Conservation (phyloP, 108 stramenopile species). For the Bacterosira constricta region DNA sequence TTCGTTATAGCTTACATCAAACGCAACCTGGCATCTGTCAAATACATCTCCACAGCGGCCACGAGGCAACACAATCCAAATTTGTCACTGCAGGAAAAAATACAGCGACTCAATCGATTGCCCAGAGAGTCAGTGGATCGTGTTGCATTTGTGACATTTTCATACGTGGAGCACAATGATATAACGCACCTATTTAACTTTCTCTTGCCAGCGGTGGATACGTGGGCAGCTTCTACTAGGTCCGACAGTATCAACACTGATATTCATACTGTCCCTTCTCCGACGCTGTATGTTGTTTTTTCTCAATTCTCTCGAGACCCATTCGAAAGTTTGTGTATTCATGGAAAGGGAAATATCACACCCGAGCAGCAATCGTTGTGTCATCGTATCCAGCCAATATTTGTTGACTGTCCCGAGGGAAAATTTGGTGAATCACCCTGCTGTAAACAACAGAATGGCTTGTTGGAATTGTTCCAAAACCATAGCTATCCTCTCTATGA, state of each 20-base stretch:
- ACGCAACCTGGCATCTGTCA: no score
- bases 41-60: no score
- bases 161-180: constrained; percentile 13
- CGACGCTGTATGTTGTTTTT: constrained; percentile 10
- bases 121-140: constrained; percentile 4
- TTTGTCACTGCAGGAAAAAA: no score
- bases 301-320: background rate
- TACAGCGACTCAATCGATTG: no score
- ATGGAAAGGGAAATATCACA: background rate
- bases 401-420: constrained; percentile 43
- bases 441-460: constrained; percentile 43
- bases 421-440: constrained; percentile 41
- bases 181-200: background rate
- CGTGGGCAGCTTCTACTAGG: constrained; percentile 9
- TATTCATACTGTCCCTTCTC: no score
- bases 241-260: background rate
- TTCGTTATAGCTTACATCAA: no score
- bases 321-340: background rate
- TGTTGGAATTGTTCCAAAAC: constrained; percentile 9
- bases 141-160: constrained; percentile 16
- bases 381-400: constrained; percentile 29
- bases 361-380: background rate
- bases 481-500: constrained; percentile 15
- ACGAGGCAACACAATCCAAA: no score
- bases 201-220: constrained; percentile 19